Evolutionary conservation across 306 rosid species (phyloP).

Genomic region (Calophaca sinica): DNA sequence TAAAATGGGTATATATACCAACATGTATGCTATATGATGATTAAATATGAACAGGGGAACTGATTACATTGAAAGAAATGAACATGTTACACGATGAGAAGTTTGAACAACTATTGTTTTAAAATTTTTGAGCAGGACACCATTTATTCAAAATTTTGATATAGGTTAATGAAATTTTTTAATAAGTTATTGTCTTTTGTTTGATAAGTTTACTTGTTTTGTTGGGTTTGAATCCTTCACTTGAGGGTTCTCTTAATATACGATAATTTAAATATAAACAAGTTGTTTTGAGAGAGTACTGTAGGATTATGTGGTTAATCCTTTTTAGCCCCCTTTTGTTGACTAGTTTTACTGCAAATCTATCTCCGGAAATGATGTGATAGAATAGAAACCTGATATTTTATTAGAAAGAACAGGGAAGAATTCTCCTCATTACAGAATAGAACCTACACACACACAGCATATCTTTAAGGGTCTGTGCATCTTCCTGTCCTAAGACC

Average conservation of each 20-base stretch:
- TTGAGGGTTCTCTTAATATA: neutral
- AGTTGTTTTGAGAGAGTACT: neutral
- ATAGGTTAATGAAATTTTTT: neutral
- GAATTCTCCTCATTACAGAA: neutral
- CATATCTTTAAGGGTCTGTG: neutral
- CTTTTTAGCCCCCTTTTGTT: neutral
- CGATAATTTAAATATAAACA: neutral
- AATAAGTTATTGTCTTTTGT: neutral
- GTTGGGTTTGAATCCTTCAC: constrained; percentile 18
- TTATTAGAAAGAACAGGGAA: neutral
- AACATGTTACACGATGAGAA: neutral
- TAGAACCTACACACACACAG: neutral
- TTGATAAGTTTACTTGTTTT: neutral
- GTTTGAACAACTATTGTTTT: neutral
- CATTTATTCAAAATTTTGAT: neutral
- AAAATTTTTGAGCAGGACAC: neutral
- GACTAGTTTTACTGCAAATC: neutral
- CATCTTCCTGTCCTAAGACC: neutral
- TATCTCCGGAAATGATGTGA: neutral
- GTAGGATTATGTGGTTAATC: neutral
- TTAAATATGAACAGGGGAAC: neutral
- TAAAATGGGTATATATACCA: neutral
- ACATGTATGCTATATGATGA: neutral
- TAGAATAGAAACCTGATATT: neutral
- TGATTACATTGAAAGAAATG: neutral